Percentiles rank a stretch among this genome's conserved stretches.
Conservation (phyloP, 73 alveolate genomes). For the Durusdinium trenchii region DNA sequence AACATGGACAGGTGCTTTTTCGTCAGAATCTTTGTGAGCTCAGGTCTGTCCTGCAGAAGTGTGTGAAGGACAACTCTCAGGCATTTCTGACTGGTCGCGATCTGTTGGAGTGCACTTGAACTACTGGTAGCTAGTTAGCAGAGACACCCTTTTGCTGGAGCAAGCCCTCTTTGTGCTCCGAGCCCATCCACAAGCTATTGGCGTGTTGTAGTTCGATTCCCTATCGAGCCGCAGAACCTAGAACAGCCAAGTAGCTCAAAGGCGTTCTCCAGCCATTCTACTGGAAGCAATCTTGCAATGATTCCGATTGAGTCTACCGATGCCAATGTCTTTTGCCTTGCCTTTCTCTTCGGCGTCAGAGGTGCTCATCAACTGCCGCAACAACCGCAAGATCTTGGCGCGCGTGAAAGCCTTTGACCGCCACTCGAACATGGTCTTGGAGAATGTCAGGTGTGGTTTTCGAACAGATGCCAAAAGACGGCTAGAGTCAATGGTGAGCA, state of each 20-base stretch:
- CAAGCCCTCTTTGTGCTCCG: neutral
- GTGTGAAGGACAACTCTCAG: constrained; percentile 99
- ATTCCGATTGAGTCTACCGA: too few species aligned
- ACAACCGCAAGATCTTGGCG: constrained; percentile 99
- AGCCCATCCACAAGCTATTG: neutral
- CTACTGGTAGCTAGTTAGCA: too few species aligned
- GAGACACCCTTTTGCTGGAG: neutral
- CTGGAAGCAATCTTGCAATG: too few species aligned
- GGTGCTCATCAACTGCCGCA: constrained; percentile 99
- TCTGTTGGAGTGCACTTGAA: too few species aligned
- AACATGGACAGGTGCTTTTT: too few species aligned
- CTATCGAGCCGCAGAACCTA: too few species aligned
- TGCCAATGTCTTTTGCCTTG: too few species aligned
- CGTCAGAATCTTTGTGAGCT: neutral
- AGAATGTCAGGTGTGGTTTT: constrained; percentile 96
- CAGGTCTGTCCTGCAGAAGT: constrained; percentile 98
- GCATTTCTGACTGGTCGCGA: too few species aligned
- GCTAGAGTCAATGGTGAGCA: neutral
- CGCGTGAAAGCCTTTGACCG: constrained; percentile 99
- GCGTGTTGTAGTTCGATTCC: too few species aligned
- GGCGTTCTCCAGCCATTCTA: too few species aligned
- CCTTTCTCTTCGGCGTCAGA: neutral
- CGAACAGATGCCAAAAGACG: constrained; percentile 54
- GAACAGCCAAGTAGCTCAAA: too few species aligned
- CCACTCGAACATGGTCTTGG: constrained; percentile 99